Evolutionary conservation across 805 yeast species (phyloP).

Genomic region (Wickerhamomyces queroliae): DNA sequence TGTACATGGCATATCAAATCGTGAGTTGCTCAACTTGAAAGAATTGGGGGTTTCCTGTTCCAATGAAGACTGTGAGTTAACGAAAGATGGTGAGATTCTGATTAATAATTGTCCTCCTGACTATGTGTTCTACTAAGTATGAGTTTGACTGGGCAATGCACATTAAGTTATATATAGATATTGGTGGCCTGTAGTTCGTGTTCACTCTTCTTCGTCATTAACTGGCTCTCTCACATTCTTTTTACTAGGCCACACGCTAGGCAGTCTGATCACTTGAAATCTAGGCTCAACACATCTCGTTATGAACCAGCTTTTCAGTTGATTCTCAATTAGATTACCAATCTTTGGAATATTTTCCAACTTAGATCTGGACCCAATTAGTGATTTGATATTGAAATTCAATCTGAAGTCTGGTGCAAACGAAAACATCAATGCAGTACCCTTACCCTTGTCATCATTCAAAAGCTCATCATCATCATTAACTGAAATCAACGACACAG

Average conservation of each 20-base stretch:
- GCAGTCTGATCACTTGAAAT: constrained; percentile 78
- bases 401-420: constrained; percentile 88
- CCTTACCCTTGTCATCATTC: constrained; percentile 25
- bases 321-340: constrained; percentile 75
- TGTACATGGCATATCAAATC: constrained; percentile 7
- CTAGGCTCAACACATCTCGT: constrained; percentile 94
- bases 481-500: constrained; percentile 47
- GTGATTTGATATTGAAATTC: constrained; percentile 82
- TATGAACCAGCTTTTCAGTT: constrained; percentile 80
- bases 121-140: too few species aligned
- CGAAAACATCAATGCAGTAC: constrained; percentile 79
- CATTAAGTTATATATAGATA: not conserved
- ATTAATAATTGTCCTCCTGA: constrained; percentile 20
- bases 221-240: constrained; percentile 44
- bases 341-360: constrained; percentile 91
- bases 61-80: constrained; percentile 11
- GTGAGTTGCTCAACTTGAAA: constrained; percentile 13
- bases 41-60: constrained; percentile 18
- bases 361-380: constrained; percentile 90
- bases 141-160: too few species aligned
- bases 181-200: not conserved
- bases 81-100: constrained; percentile 18
- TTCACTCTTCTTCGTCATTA: constrained; percentile 4
- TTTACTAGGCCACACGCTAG: constrained; percentile 81
- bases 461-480: constrained; percentile 11